Conservation (phyloP, 2,329 filamentous ascomycete genomes). For the Chaetothyriales sp. region DNA sequence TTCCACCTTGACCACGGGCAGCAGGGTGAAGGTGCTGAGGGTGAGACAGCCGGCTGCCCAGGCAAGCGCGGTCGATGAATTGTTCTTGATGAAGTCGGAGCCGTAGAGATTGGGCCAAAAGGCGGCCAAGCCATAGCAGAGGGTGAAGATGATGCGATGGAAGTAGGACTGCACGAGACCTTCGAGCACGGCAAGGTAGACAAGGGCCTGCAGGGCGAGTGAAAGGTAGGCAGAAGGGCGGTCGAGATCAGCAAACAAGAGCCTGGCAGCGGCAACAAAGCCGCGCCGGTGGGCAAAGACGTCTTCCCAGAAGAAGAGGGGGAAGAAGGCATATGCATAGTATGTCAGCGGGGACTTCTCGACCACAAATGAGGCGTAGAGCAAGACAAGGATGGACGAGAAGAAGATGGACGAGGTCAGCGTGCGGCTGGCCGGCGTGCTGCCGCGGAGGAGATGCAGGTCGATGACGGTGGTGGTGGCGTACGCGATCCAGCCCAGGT, state of each 20-base stretch:
- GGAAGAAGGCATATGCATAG: conserved; percentile 85
- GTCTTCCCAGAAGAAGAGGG: conserved; percentile 92
- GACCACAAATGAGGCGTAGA: conserved; percentile 68
- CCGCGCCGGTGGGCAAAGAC: conserved; percentile 66
- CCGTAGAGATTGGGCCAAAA: conserved; percentile 72
- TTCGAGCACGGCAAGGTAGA: conserved; percentile 64
- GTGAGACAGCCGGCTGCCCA: conserved; percentile 66
- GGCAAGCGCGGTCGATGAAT: conserved; percentile 49
- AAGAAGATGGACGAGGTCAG: conserved; percentile 50
- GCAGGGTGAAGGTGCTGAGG: conserved; percentile 83
- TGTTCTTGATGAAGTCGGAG: conserved; percentile 52
- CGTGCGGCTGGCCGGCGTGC: conserved; percentile 50
- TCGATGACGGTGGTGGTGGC: conserved; percentile 80
- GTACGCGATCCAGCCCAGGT: conserved; percentile 91
- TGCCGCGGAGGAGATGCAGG: conserved; percentile 66
- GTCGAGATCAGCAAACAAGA: conserved; percentile 56
- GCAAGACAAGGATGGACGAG: conserved; percentile 55
- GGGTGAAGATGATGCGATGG: conserved; percentile 71
- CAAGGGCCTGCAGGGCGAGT: conserved; percentile 48
- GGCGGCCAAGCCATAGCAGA: conserved; percentile 60
- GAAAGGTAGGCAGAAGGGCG: conserved; percentile 44
- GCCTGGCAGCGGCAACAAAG: conserved; percentile 50
- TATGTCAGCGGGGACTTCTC: conserved; percentile 73
- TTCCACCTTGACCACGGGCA: conserved; percentile 78
- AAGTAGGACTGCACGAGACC: conserved; percentile 83